Conservation (phyloP, 371 early-diverging fungal species). For the Mortierella sp. region DNA sequence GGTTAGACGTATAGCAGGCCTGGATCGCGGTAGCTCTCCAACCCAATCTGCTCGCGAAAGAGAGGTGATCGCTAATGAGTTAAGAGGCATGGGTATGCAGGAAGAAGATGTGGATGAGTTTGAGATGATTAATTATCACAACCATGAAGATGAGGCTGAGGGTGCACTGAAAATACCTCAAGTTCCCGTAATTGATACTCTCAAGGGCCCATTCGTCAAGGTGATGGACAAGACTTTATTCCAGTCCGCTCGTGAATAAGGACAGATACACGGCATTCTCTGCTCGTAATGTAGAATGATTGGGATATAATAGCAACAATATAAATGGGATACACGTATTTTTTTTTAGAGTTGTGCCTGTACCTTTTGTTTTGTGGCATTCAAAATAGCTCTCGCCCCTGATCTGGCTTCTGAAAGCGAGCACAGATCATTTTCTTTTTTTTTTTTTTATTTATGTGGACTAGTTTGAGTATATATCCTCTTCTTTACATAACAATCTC, state of each 20-base stretch:
- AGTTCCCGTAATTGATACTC: constrained; percentile 45
- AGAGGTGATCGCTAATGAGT: constrained; percentile 31
- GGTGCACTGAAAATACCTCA: constrained; percentile 25
- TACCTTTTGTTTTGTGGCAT: neutral
- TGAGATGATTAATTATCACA: constrained; percentile 48
- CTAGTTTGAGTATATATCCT: neutral
- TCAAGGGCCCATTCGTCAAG: constrained; percentile 35
- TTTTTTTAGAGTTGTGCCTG: neutral
- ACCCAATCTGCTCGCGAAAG: neutral
- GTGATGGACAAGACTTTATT: constrained; percentile 43
- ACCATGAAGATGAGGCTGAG: constrained; percentile 6
- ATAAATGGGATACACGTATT: neutral
- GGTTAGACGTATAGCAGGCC: constrained; percentile 47
- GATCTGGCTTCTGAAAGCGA: too few species aligned
- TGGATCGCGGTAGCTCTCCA: constrained; percentile 18
- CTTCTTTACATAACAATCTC: constrained; percentile 91
- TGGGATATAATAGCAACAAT: too few species aligned
- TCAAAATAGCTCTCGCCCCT: too few species aligned
- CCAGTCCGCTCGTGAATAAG: constrained; percentile 39
- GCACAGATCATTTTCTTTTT: neutral
- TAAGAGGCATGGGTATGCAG: constrained; percentile 37
- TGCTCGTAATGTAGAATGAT: too few species aligned
- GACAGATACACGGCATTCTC: too few species aligned
- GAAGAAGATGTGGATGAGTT: constrained; percentile 53
- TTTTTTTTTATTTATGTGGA: neutral